Percentiles rank a stretch among this genome's conserved stretches.
These are phyloP conservation scores for Fomitopsis pulvina DNA, from an alignment of 768 basidiomycete species.

Conservation along the genomic window DNA sequence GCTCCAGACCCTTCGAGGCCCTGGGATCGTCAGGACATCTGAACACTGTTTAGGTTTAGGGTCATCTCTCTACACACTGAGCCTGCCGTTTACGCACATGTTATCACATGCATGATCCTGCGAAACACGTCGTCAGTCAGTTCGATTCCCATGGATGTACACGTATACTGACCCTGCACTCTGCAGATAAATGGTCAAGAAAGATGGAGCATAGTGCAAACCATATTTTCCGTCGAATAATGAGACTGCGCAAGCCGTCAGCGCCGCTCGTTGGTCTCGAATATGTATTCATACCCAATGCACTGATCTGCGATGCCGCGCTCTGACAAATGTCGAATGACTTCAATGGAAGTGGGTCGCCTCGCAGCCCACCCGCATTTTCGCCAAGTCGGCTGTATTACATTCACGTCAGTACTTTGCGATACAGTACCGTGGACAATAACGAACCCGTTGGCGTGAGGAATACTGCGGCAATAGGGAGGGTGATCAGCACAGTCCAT, in stretches of 20 bases:
- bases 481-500: slow-evolving; percentile 7
- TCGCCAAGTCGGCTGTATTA: not conserved
- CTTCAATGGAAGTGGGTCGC: slow-evolving; percentile 45
- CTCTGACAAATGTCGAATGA: slow-evolving; percentile 71
- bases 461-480: slow-evolving; percentile 41
- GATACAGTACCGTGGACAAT: not conserved
- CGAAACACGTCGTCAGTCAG: not conserved
- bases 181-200: slow-evolving; percentile 64
- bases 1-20: slow-evolving; percentile 57
- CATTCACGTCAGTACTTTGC: not conserved
- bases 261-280: not conserved
- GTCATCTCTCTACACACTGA: too few relatives aligned
- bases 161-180: slow-evolving; percentile 54
- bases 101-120: slow-evolving; percentile 77
- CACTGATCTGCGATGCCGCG: slow-evolving; percentile 65
- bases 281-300: slow-evolving; percentile 40
- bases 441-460: slow-evolving; percentile 62
- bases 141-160: slow-evolving; percentile 9
- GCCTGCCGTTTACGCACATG: slow-evolving; percentile 55
- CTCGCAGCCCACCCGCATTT: slow-evolving; percentile 1
- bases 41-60: slow-evolving; percentile 41
- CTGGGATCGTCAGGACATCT: slow-evolving; percentile 67
- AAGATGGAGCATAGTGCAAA: slow-evolving; percentile 53
- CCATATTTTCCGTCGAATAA: slow-evolving; percentile 56
- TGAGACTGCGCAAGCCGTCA: slow-evolving; percentile 35